Conservation (phyloP, 1,284 basidiomycete genomes). For the Phylloboletellus chloephorus region DNA sequence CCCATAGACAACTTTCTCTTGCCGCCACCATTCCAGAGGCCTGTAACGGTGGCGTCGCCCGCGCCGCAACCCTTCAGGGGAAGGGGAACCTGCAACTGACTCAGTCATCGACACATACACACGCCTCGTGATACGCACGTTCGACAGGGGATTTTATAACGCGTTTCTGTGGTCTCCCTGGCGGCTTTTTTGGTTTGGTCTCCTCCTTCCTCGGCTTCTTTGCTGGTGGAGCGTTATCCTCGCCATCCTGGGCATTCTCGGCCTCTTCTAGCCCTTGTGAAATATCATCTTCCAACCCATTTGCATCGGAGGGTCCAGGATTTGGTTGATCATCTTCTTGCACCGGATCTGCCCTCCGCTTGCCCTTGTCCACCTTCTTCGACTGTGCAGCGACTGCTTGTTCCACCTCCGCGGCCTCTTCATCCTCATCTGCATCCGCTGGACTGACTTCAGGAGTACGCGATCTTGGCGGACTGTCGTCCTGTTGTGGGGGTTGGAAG, state of each 20-base stretch:
- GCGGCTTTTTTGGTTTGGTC: constrained; percentile 35
- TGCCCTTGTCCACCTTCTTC: constrained; percentile 34
- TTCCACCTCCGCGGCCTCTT: constrained; percentile 32
- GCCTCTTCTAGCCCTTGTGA: constrained; percentile 43
- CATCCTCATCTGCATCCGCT: constrained; percentile 42
- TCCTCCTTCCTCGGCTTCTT: constrained; percentile 32
- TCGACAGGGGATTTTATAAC: constrained; percentile 11
- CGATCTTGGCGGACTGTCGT: constrained; percentile 33
- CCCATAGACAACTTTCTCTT: constrained; percentile 83
- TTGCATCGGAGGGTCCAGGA: constrained; percentile 25
- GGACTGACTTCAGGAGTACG: constrained; percentile 36
- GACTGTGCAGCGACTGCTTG: constrained; percentile 24
- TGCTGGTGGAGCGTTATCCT: constrained; percentile 29
- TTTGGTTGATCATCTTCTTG: constrained; percentile 29
- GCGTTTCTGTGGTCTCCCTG: constrained; percentile 25
- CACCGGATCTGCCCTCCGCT: constrained; percentile 28
- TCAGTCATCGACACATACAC: constrained; percentile 10
- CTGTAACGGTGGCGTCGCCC: constrained; percentile 66
- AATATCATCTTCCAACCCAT: constrained; percentile 53
- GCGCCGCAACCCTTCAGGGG: constrained; percentile 64
- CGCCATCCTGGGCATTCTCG: constrained; percentile 37
- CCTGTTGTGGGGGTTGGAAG: constrained; percentile 32
- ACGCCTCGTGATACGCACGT: constrained; percentile 17
- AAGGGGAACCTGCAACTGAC: constrained; percentile 15
- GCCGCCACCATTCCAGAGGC: constrained; percentile 92